phyloP scores from a whole-genome alignment of 2,329 filamentous ascomycete genomes.

The Drechslerella stenobrocha region DNA sequence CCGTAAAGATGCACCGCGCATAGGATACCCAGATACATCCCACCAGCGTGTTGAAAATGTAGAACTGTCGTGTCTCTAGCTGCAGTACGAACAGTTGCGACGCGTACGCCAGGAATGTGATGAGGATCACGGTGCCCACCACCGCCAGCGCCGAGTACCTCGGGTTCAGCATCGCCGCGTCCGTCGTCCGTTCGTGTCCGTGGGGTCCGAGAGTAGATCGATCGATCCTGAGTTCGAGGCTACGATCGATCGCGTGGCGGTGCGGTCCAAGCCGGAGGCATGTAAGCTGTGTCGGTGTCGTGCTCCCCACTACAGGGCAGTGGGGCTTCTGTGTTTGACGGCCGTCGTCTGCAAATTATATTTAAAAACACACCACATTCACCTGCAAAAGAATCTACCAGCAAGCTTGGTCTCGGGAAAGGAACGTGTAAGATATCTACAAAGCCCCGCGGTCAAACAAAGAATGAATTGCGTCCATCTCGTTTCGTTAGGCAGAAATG shows the following conservation, averaged over 20 bases:
- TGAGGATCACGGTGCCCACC: constrained; percentile 68
- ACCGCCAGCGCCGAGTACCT: constrained; percentile 64
- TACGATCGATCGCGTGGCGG: too few relatives aligned
- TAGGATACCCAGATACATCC: constrained; percentile 71
- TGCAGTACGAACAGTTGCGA: constrained; percentile 71
- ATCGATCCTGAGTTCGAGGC: too few relatives aligned
- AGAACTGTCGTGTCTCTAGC: constrained; percentile 63
- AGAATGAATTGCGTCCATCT: constrained; percentile 46
- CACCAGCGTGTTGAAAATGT: constrained; percentile 69
- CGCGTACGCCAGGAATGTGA: constrained; percentile 70
- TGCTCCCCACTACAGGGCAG: too few relatives aligned
- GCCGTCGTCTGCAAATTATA: too few relatives aligned
- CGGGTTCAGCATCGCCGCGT: constrained; percentile 49
- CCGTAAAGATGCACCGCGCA: constrained; percentile 61
- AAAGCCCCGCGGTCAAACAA: constrained; percentile 19
- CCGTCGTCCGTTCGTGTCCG: too few relatives aligned
- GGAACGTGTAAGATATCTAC: constrained; percentile 42
- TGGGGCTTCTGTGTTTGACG: too few relatives aligned
- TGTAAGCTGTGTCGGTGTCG: too few relatives aligned
- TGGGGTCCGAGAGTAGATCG: too few relatives aligned
- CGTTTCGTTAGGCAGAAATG: constrained; percentile 43
- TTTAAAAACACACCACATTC: too few relatives aligned
- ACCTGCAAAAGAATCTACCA: too few relatives aligned
- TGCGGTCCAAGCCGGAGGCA: too few relatives aligned
- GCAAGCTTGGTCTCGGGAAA: too few relatives aligned